Base-by-base conservation (phyloP, 768 basidiomycete genomes). In the Pisolithus sp. region DNA sequence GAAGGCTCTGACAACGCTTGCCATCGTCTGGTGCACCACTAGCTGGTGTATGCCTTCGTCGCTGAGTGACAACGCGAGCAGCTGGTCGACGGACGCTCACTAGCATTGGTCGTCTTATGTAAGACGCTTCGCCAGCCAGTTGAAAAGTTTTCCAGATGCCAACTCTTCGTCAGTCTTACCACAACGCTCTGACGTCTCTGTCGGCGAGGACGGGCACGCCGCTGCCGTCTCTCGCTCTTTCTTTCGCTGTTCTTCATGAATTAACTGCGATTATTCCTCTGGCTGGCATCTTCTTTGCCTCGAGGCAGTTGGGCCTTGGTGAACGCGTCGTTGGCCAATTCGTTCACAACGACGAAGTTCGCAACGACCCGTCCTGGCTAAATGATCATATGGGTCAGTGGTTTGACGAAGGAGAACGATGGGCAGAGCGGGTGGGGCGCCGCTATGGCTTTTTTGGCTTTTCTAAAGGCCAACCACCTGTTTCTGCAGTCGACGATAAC, bases 231-330 rank as follows among this genome's bases (percentile, higher is more conserved):
- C 77, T 96, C 46, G 48, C 55, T 57, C 79, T 88, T 39, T 90
- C 92, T 0, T 95, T 96, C 57, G 82, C 79, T 5, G 69, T 93
- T 49, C 73, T 96, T 2, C 93, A 96, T 62, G 93, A 96, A 62
- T 56, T 90, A 10, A 93, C 91, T 0, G 91, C 93, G 0, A 62
- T 93, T 47, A 73, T 82, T 0, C 90, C 93, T 2, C 75, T 93
- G 26, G 76, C 85, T 4, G 78, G 81, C 34, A 63, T 89, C 37
- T 95, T 92, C 66, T 90, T 81, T 61, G 73, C 74, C 0, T 81
- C 89, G 8, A 74, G 85, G 31, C 64, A 77, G 5, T 58, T 89
- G 1, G 87, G 86, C 3, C 65, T 89, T 21, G 93, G 93, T 0
- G 83, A 86, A 49, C 70, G 67, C 37, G 65, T 90, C 52, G 79